Base-by-base conservation (phyloP, 495 filamentous ascomycete species). In the Aspergillus leporis region DNA sequence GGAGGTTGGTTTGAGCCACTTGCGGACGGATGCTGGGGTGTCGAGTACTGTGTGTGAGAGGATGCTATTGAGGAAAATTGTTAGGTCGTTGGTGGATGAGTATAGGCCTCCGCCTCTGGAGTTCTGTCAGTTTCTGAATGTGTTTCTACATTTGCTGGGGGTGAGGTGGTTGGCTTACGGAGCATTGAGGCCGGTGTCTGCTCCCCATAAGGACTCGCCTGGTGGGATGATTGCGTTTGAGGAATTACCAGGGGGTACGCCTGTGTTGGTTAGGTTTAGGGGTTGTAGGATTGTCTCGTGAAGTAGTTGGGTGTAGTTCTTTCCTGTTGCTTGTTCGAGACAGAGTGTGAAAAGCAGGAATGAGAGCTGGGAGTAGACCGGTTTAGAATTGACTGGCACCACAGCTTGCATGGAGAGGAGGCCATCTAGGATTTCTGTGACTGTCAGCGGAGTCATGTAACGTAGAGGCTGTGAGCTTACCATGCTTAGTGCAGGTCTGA, bases 1-100 rank as follows among this genome's bases (percentile, higher is more conserved):
- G 5, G 61, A 63, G 1, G 18, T 28, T 4, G 61, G 61, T 53
- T 63, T 63, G 31, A 63, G 61, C 61, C 61, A 63, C 21, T 56
- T 51, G 32, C 56, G 51, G n/a, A 59, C 53, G 16, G 30, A 30
- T 13, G 52, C 51, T 13, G 43, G 34, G 3, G 46, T 52, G 25
- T 14, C 7, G 16, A 63, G 48, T 19, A 59, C 56, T 5, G 32
- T 52, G 8, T 59, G 47, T 36, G 45, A 22, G 18, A 63, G 49
- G 25, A 63, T 63, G 0, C 41, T 31, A 14, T n/a, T 56, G 23
- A 53, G 31, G n/a, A 63, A 41, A 21, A n/a, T 48, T 31, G 41
- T 53, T 4, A 63, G 52, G 51, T 63, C 61, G 25, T 59, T 52
- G 21, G 53, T 31, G 28, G 61, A 36, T 12, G 56, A 59, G 36